These are phyloP conservation scores for Trametes pubescens DNA, from an alignment of 1,284 basidiomycete species.

Conservation along the genomic window DNA sequence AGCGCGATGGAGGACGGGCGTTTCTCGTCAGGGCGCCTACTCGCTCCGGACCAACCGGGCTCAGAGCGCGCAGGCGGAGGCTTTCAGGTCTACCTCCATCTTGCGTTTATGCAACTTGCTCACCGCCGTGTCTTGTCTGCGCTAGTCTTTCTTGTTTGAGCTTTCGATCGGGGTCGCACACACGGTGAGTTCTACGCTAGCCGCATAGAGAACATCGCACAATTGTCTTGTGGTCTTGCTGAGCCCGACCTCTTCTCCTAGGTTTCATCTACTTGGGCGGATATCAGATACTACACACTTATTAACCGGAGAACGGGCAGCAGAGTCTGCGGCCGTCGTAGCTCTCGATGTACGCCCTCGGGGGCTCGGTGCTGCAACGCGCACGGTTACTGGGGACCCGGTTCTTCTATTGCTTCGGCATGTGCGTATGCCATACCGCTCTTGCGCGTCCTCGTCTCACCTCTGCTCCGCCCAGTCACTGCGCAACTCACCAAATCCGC, in stretches of 20 bases:
- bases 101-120: slow-evolving; percentile 15
- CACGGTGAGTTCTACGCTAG: slow-evolving; percentile 1
- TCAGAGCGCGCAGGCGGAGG: slow-evolving; percentile 5
- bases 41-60: neutral
- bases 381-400: slow-evolving; percentile 54
- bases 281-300: neutral
- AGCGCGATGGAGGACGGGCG: too few species aligned
- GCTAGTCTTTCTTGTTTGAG: slow-evolving; percentile 1
- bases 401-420: slow-evolving; percentile 76
- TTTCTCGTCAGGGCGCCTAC: neutral
- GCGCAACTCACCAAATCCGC: slow-evolving; percentile 90
- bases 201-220: neutral
- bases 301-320: neutral
- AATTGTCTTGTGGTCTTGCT: slow-evolving; percentile 11
- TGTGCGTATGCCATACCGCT: slow-evolving; percentile 57
- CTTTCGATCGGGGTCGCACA: neutral
- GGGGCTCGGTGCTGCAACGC: slow-evolving; percentile 41
- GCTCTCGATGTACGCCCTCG: slow-evolving; percentile 22
- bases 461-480: slow-evolving; percentile 60
- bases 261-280: slow-evolving; percentile 1
- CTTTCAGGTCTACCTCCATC: slow-evolving; percentile 9
- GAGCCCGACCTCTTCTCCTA: neutral
- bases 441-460: slow-evolving; percentile 17
- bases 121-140: slow-evolving; percentile 7
- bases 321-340: neutral